Base-by-base conservation (phyloP, 139 green algal species). In the Chlorella sorokiniana region DNA sequence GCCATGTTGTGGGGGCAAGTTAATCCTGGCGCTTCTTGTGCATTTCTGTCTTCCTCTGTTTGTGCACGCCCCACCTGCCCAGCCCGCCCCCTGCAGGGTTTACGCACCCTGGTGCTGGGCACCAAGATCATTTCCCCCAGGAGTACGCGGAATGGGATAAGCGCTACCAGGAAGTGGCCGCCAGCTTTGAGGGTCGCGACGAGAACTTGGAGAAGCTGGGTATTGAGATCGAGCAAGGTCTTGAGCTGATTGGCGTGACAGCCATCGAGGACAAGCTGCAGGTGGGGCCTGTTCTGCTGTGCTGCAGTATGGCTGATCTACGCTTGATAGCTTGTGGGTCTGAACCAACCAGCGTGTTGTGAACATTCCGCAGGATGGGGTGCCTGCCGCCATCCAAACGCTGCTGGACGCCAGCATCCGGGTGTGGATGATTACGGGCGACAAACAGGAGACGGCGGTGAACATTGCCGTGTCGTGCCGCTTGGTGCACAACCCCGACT, bases 191-290 rank as follows among this genome's bases (percentile, higher is more conserved):
- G 52, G 89, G 86, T 40, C 85, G 93, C 9, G 93, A 97, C 67
- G 84, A 89, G 77, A 78, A 84, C 33, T 42, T 97, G 45, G 88
- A 92, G 35, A 62, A 76, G 20, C 67, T 91, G 42, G 83, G 78
- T 10, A 67, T 90, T 76, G 85, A 92, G 62, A 91, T 96, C 41
- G 94, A 97, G 86, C 42, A 71, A 11, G 85, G 94, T 59, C 88
- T 98, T 76, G 90, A 96, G 81, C 90, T 98, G 31, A 88, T 98
- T 74, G 96, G 96, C 40, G 94, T 94, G 65, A 99, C 96, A 25
- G 96, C 96, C 56, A 99, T 99, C 72, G 96, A 99, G 89, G 96
- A 99, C 90, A 99, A 99, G 91, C 93, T 99, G 81, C 88, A 86
- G 86, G 86, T 76, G 81, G n/a, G 22, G 52, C 59, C 14, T 51